phyloP scores from a whole-genome alignment of 495 filamentous ascomycete genomes.

The Lasiosphaeris hirsuta region DNA sequence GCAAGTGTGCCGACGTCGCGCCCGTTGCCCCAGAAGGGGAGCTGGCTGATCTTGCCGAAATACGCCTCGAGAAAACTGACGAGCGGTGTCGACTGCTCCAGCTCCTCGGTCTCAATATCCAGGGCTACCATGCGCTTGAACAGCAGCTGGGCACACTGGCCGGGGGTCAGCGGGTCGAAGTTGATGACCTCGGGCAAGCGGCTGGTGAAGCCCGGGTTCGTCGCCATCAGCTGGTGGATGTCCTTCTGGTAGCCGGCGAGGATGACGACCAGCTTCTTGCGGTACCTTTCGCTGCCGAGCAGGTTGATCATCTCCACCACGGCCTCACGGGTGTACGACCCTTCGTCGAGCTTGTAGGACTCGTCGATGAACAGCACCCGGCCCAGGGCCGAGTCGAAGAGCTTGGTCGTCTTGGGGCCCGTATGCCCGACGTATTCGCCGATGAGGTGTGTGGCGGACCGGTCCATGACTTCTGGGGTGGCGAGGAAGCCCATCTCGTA shows the following conservation, averaged over 20 bases:
- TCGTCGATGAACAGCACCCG: conserved; percentile 68
- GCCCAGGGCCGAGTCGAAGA: conserved; percentile 58
- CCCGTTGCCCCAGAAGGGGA: too few species aligned
- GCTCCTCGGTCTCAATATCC: too few species aligned
- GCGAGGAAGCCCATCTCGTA: conserved; percentile 67
- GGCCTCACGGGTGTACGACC: conserved; percentile 63
- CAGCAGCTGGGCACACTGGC: conserved; percentile 47
- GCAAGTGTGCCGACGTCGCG: too few species aligned
- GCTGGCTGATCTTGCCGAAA: too few species aligned
- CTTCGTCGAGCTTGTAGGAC: conserved; percentile 58
- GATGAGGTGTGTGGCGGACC: conserved; percentile 59
- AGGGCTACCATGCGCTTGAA: too few species aligned
- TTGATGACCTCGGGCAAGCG: conserved; percentile 58
- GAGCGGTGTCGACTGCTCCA: too few species aligned
- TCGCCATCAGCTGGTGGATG: conserved; percentile 65
- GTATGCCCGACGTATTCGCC: conserved; percentile 62
- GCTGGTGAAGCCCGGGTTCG: conserved; percentile 56
- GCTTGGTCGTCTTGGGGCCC: conserved; percentile 55
- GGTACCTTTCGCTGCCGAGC: conserved; percentile 60
- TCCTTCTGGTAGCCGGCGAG: conserved; percentile 70
- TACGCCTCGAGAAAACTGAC: too few species aligned
- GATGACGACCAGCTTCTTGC: conserved; percentile 65
- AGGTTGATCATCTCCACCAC: conserved; percentile 71
- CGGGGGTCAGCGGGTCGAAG: conserved; percentile 45
- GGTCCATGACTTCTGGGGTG: conserved; percentile 53